Evolutionary conservation across 1,139 yeast genomes (phyloP).

Genomic region (Kodamaea suecica): DNA sequence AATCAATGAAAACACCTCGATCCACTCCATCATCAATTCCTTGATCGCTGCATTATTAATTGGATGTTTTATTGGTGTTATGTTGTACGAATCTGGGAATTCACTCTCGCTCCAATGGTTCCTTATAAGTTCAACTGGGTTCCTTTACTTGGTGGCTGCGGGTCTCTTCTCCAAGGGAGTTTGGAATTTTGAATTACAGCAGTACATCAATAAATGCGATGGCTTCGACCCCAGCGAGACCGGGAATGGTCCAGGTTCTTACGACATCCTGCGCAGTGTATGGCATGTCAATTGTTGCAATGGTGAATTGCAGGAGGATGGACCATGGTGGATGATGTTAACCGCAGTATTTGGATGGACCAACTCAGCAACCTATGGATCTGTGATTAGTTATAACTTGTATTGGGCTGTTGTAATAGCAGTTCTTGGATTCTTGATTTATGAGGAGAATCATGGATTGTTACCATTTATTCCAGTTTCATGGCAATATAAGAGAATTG

Average conservation of each 20-base stretch:
- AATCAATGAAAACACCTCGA: conserved; percentile 38
- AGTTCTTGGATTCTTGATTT: conserved; percentile 22
- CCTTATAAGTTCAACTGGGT: conserved; percentile 38
- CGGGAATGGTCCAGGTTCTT: conserved; percentile 48
- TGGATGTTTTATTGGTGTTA: conserved; percentile 35
- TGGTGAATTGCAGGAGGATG: conserved; percentile 40
- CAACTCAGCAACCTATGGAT: conserved; percentile 90
- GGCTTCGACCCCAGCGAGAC: conserved; percentile 48
- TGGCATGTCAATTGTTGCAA: conserved; percentile 52
- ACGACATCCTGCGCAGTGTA: conserved; percentile 37
- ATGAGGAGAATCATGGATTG: conserved; percentile 55
- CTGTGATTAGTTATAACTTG: conserved; percentile 69
- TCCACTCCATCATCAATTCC: conserved; percentile 33
- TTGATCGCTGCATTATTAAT: conserved; percentile 28
- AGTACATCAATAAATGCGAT: conserved; percentile 38
- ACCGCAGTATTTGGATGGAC: conserved; percentile 86
- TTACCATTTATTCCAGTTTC: conserved; percentile 57
- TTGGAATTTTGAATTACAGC: conserved; percentile 45
- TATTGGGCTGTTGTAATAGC: conserved; percentile 71
- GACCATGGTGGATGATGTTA: conserved; percentile 41
- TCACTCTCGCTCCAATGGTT: conserved; percentile 42
- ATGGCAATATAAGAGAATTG: conserved; percentile 57
- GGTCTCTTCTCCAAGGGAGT: conserved; percentile 47
- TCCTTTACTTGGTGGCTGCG: conserved; percentile 44
- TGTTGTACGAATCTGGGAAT: conserved; percentile 43